A percentile compares a stretch with the other conserved stretches of the same genome.
Conservation (phyloP, 148 eudicot genomes). For the Cornus florida region DNA sequence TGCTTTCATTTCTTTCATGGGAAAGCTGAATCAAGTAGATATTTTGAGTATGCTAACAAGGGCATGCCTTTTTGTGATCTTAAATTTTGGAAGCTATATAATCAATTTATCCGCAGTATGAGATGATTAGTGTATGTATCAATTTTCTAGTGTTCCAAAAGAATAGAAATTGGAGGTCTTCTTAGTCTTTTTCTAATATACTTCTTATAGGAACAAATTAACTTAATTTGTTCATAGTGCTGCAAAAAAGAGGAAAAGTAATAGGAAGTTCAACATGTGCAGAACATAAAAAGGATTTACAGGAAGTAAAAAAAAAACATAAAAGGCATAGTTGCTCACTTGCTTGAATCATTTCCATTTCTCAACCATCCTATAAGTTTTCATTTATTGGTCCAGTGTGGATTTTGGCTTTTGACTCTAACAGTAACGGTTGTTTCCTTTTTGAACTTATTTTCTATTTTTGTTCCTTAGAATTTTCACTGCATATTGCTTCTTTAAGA, state of each 20-base stretch:
- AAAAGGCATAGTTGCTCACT: too few species aligned
- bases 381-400: too few species aligned
- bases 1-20: neutral
- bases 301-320: too few species aligned
- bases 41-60: neutral
- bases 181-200: neutral
- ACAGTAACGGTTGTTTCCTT: too few species aligned
- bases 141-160: neutral
- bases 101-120: neutral
- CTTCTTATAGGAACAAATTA: neutral
- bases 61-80: neutral
- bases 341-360: too few species aligned
- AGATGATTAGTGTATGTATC: neutral
- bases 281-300: too few species aligned
- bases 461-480: too few species aligned
- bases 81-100: neutral
- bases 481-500: too few species aligned
- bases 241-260: neutral
- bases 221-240: neutral
- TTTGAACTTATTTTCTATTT: too few species aligned
- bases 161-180: neutral
- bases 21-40: neutral
- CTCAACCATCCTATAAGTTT: too few species aligned
- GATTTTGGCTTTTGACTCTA: too few species aligned
- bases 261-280: neutral